Base-by-base conservation (phyloP, 2,329 filamentous ascomycete species). In the Rugonectria rugulosa region DNA sequence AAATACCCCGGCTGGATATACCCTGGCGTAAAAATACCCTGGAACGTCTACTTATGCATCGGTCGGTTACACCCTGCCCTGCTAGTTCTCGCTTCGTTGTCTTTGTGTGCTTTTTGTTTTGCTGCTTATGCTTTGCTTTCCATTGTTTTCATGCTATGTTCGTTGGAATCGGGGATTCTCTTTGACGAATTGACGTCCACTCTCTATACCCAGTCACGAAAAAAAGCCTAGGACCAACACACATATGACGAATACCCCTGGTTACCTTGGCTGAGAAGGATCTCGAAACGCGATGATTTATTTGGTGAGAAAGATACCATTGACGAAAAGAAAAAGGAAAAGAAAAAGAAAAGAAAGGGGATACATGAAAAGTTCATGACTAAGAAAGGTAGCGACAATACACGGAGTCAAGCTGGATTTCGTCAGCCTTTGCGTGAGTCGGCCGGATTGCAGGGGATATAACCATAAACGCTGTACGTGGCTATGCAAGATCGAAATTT, bases 1-100 rank as follows among this genome's bases (percentile, higher is more conserved):
- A 80, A 81, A 82, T 82, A 82, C 79, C 73, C 80, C 77, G 80
- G 81, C 82, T 85, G 82, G 81, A 85, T 85, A 86, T 85, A 85
- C 82, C 83, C 81, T 84, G 79, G 82, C 80, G 82, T 79, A 79
- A 79, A 77, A 79, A 83, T 83, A 81, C 79, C 79, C 77, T 71
- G 75, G 74, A 77, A 75, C 68, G 58, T 65, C 68, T 71, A 75
- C 67, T 73, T 75, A 68, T 75, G 75, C 77, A 78, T 81, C 74
- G 76, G 75, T 80, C 76, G 77, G 75, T 74, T 72, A 72, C 68
- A 65, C 67, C 72, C 70, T 67, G 68, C 71, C 64, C 63, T 70
- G 65, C 67, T 60, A 66, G 67, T 58, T 67, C 61, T 59, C 57
- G 62, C 59, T 72, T 70, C 56, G 60, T 63, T 55, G 59, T 56